Evolutionary conservation across 2,329 filamentous ascomycete genomes (phyloP), one percentile per base, ranked within the genome.

Genomic region (Sarocladiaceae sp.): DNA sequence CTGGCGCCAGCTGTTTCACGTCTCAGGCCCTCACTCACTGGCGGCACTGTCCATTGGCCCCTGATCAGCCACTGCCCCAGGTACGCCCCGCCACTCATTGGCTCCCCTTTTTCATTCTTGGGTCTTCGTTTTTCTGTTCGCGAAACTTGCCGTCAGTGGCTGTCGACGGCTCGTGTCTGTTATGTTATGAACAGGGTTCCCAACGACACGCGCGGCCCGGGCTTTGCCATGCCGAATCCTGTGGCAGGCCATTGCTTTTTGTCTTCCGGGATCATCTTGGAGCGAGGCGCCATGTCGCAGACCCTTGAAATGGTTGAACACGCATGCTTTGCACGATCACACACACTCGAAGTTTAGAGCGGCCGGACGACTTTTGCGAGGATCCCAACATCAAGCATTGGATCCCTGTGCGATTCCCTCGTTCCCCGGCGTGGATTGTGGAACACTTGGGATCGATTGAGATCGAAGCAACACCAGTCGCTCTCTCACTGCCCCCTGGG

Each of bases 1-100:
- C n/a, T n/a, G n/a, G n/a, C n/a, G n/a, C 23, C 37, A 29, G 23
- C n/a, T 29, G 37, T 41, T 41, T 41, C 37, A 41, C 37, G 23
- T 41, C 23, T 41, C 23, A 24, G 23, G 29, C 29, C 18, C 18
- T 24, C 19, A 6, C 23, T 24, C 37, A 27, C 37, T 18, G 5
- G 11, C 37, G 20, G 37, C 37, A 15, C 29, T 24, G 6, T 19
- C 37, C 9, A 41, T 41, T 41, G 37, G 37, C 5, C 20, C 19
- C n/a, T n/a, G 7, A 9, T 20, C 4, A 9, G 16, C 33, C 33
- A 4, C 33, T 19, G 18, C 4, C 23, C 23, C 37, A 41, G 37
- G 37, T 15, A 41, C 37, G 3, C 5, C 19, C 9, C 19, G 6
- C 23, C 19, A 11, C 9, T 24, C 10, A 41, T 41, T 41, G 37